These are phyloP conservation scores for Backusella macrospora DNA, from an alignment of 192 early-diverging fungal species.

Conservation along the genomic window DNA sequence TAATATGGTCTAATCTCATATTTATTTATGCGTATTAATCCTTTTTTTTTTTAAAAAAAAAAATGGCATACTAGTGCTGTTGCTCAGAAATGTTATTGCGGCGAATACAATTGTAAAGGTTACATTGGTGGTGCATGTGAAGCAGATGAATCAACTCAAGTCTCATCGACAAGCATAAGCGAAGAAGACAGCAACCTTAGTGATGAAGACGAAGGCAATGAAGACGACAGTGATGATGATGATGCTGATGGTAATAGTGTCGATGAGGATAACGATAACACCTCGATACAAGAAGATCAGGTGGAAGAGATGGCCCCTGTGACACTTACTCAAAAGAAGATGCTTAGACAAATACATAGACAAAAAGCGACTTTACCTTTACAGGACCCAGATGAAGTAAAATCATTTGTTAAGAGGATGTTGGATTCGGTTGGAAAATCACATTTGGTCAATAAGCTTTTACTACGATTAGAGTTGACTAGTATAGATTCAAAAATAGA, in stretches of 20 bases:
- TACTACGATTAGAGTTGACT: constrained; percentile 69
- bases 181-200: not conserved
- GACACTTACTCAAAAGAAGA: constrained; percentile 40
- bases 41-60: not conserved
- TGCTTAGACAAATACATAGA: constrained; percentile 38
- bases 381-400: constrained; percentile 71
- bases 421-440: constrained; percentile 59
- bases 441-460: constrained; percentile 54
- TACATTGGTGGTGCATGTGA: constrained; percentile 85
- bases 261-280: not conserved
- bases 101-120: constrained; percentile 84
- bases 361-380: constrained; percentile 49
- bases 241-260: not conserved
- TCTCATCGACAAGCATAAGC: not conserved
- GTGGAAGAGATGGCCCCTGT: constrained; percentile 42
- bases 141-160: constrained; percentile 44
- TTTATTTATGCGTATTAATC: constrained; percentile 4
- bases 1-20: not conserved
- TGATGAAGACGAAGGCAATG: constrained; percentile 41
- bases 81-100: constrained; percentile 94
- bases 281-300: not conserved
- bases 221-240: constrained; percentile 38
- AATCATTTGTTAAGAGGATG: constrained; percentile 77
- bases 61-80: constrained; percentile 57
- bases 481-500: constrained; percentile 18